Evolutionary conservation across 2,329 filamentous ascomycete genomes (phyloP).

Genomic region (Hymenoscyphus scutula): DNA sequence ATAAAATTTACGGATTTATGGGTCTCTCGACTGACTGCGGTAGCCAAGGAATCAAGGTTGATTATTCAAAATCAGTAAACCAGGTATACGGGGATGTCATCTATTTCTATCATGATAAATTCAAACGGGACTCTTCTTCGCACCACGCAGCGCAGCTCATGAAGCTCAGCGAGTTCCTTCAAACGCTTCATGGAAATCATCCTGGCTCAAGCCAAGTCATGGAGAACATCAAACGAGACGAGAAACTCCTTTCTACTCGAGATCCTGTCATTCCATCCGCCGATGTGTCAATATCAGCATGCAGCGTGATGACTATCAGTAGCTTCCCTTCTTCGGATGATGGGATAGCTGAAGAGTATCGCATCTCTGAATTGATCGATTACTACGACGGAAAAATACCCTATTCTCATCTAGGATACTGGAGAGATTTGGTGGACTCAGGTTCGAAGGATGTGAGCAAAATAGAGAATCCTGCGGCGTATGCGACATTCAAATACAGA

Average conservation of each 20-base stretch:
- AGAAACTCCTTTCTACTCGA: no score
- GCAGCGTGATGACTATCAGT: neutral
- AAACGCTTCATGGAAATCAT: neutral
- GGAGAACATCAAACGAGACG: no score
- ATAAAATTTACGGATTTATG: constrained; percentile 37
- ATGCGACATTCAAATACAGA: neutral
- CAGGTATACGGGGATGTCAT: neutral
- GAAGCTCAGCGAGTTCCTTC: neutral
- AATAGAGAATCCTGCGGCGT: neutral
- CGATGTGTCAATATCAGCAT: neutral
- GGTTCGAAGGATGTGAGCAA: neutral
- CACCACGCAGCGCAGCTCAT: neutral
- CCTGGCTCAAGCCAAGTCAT: neutral
- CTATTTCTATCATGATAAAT: neutral
- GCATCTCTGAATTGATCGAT: neutral
- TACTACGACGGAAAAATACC: neutral
- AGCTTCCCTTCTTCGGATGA: neutral
- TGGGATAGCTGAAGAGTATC: neutral
- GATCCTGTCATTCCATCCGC: neutral
- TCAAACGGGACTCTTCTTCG: neutral
- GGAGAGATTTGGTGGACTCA: neutral
- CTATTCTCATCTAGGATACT: neutral
- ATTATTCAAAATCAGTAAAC: constrained; percentile 29
- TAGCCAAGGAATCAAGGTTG: constrained; percentile 28
- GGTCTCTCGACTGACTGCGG: constrained; percentile 33